A percentile compares a stretch with the other conserved stretches of the same genome.
Evolutionary conservation across 768 basidiomycete genomes (phyloP).

Genomic region (Ramaria sp.): DNA sequence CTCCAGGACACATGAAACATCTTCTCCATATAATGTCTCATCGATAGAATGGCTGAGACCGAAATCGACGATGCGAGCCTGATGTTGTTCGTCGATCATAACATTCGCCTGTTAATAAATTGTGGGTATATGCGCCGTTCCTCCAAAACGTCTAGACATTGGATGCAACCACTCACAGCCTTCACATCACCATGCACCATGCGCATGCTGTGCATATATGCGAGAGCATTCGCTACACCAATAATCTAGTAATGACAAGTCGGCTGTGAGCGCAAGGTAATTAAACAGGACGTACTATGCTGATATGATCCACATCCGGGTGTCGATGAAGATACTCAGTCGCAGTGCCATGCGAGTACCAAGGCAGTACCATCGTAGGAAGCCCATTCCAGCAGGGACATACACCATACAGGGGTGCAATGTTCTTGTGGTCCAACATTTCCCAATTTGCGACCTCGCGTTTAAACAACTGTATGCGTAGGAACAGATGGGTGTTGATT

Average conservation of each 20-base stretch:
- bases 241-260: background rate
- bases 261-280: background rate
- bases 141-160: background rate
- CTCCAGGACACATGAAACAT: background rate
- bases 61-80: constrained; percentile 26
- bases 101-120: constrained; percentile 22
- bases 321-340: background rate
- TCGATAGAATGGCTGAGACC: constrained; percentile 22
- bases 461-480: too few species aligned
- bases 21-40: constrained; percentile 16
- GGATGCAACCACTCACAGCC: background rate
- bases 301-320: background rate
- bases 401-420: constrained; percentile 14
- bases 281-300: background rate
- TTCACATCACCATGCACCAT: background rate
- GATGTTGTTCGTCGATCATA: constrained; percentile 22
- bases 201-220: background rate
- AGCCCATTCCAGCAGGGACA: constrained; percentile 12
- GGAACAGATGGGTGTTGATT: too few species aligned
- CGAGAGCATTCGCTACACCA: background rate
- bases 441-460: constrained; percentile 5
- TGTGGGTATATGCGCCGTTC: background rate
- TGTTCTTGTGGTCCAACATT: constrained; percentile 18
- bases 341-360: background rate
- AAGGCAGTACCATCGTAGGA: background rate